These are phyloP conservation scores for Pavlovales sp. DNA, from an alignment of 208 protist genomes.

Conservation along the genomic window DNA sequence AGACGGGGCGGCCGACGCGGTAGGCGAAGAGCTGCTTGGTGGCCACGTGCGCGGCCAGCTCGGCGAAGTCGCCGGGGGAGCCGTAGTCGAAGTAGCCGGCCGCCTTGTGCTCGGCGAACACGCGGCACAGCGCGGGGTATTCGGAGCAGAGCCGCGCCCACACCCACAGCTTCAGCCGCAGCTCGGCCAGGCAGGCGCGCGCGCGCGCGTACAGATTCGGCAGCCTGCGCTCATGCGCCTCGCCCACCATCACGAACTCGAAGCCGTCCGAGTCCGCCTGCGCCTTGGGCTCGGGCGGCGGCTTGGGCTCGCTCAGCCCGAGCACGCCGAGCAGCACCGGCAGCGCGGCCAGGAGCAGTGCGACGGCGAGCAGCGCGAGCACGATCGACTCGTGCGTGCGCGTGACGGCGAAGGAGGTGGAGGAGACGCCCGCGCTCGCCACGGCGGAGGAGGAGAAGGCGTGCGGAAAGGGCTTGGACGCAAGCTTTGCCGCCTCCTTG, in stretches of 20 bases:
- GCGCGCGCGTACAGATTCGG: too few relatives aligned
- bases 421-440: background rate
- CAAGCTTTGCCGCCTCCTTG: background rate
- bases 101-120: background rate
- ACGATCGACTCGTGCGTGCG: background rate
- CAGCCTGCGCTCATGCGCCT: background rate
- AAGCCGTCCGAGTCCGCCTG: background rate
- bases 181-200: background rate
- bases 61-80: background rate
- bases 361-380: too few relatives aligned
- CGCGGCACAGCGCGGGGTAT: background rate
- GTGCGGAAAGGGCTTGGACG: background rate
- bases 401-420: background rate
- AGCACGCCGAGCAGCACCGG: background rate
- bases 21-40: background rate
- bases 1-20: background rate
- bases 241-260: background rate
- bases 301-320: too few relatives aligned
- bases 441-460: background rate
- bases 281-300: too few relatives aligned
- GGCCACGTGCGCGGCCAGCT: background rate
- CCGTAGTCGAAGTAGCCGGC: conserved; percentile 22
- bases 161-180: background rate
- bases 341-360: background rate
- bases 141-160: background rate